Base-by-base conservation (phyloP, 2,329 filamentous ascomycete genomes). In the Epichloe glyceriae region DNA sequence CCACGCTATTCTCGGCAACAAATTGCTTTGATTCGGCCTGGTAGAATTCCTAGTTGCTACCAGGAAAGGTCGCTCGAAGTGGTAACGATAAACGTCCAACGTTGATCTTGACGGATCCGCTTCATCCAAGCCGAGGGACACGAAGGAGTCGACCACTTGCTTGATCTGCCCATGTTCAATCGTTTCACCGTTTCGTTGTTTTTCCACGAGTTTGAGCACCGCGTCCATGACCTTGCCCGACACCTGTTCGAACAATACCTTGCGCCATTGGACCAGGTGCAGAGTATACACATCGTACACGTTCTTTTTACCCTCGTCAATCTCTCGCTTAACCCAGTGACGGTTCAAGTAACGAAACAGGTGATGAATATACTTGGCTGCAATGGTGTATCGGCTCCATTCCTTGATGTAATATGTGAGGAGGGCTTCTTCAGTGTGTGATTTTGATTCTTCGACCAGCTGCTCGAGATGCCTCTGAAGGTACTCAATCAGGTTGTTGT, bases 291-390 rank as follows among this genome's bases (percentile, higher is more conserved):
- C 93, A 66, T 98, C 93, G 67, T 94, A 97, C 7, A 97, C 87
- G 61, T 91, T 87, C 73, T 97, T 96, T 72, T 98, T 97, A 35
- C 93, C 93, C 67, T 98, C 93, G 56, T 98, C 93, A 71, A 98
- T 95, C 70, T 98, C 93, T 33, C 93, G 79, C 76, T 96, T 98
- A 2, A 98, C 93, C 93, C 94, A 98, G 70, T 98, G 93, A 33
- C 93, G 82, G 64, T 98, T 98, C 26, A 98, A 80, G 64, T 98
- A 98, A 50, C 85, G 77, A 74, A 98, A 98, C 7, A 98, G 73
- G 65, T 98, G 91, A 68, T 98, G 94, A 66, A 96, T 93, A 70
- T 95, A 98, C 68, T 94, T 95, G 53, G 90, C 93, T 1, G 93
- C 91, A 14, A 86, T 88, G 2, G 93, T 98, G 70, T 96, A 98